phyloP scores from a whole-genome alignment of 331 rosid species.

The Cydonia oblonga region DNA sequence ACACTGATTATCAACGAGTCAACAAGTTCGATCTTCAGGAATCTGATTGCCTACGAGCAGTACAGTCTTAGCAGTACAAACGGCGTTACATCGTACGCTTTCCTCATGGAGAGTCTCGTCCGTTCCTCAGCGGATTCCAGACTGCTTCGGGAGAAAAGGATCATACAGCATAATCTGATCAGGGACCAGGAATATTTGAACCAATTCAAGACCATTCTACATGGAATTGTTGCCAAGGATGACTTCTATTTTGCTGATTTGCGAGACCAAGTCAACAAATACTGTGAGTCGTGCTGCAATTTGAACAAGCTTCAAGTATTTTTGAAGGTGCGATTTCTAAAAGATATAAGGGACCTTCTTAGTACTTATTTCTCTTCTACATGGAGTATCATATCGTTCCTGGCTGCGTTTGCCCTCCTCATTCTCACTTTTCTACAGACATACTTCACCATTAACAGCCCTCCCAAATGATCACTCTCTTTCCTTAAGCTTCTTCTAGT shows the following conservation, averaged over 20 bases:
- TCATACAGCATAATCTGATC: neutral
- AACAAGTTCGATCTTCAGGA: neutral
- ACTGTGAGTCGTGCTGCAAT: neutral
- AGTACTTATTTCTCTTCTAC: neutral
- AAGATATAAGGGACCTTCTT: neutral
- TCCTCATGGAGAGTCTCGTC: neutral
- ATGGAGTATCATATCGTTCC: neutral
- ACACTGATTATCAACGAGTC: neutral
- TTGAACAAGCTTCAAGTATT: neutral
- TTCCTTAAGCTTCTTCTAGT: neutral
- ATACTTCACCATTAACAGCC: neutral
- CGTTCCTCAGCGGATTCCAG: neutral
- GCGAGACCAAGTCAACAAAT: neutral
- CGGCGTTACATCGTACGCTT: neutral
- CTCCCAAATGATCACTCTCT: neutral
- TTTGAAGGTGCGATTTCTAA: neutral
- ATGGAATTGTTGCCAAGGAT: neutral
- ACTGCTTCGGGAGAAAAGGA: neutral
- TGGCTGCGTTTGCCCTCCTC: neutral
- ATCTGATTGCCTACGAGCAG: neutral
- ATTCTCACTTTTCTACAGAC: neutral
- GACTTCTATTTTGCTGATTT: neutral
- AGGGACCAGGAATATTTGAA: neutral
- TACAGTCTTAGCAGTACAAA: neutral
- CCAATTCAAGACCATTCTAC: neutral